These are phyloP conservation scores for Penicillium cosmopolitanum DNA, from an alignment of 495 filamentous ascomycete species.

Conservation along the genomic window DNA sequence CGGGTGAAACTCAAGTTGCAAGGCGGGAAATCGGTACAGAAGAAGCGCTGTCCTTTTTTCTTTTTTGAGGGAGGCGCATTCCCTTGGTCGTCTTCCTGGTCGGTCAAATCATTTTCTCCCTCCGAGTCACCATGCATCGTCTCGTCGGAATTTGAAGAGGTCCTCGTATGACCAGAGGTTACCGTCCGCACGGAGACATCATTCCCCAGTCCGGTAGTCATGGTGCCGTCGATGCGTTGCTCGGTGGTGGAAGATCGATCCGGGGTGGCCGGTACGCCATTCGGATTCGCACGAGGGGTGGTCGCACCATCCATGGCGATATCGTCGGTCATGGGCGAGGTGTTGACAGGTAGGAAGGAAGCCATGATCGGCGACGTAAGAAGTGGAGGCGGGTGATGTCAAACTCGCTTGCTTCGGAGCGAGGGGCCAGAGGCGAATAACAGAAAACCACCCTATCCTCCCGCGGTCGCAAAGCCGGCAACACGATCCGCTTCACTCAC, in stretches of 20 bases:
- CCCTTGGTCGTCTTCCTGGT: constrained; percentile 71
- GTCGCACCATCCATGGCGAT: constrained; percentile 57
- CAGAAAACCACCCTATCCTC: constrained; percentile 19
- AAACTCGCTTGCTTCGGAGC: constrained; percentile 28
- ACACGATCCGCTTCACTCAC: constrained; percentile 26
- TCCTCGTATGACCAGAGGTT: constrained; percentile 27
- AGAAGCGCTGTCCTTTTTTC: constrained; percentile 97
- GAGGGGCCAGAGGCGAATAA: constrained; percentile 20
- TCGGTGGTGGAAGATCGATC: constrained; percentile 34
- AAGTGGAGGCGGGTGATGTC: constrained; percentile 48
- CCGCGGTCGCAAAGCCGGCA: constrained; percentile 30
- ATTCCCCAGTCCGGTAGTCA: constrained; percentile 17
- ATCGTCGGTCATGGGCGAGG: constrained; percentile 60
- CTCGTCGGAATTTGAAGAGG: constrained; percentile 64
- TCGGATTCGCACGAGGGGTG: constrained; percentile 61
- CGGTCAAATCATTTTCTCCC: constrained; percentile 73
- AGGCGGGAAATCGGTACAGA: constrained; percentile 95
- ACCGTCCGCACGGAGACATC: constrained; percentile 20
- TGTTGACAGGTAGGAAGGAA: constrained; percentile 79
- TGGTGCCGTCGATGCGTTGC: constrained; percentile 16
- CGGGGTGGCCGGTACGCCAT: constrained; percentile 40
- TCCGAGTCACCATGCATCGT: constrained; percentile 75
- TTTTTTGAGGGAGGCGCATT: constrained; percentile 75
- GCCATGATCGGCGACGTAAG: constrained; percentile 49
- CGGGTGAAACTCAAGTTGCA: constrained; percentile 95